phyloP scores from a whole-genome alignment of 306 rosid genomes.

The Pyrus bretschneideri region DNA sequence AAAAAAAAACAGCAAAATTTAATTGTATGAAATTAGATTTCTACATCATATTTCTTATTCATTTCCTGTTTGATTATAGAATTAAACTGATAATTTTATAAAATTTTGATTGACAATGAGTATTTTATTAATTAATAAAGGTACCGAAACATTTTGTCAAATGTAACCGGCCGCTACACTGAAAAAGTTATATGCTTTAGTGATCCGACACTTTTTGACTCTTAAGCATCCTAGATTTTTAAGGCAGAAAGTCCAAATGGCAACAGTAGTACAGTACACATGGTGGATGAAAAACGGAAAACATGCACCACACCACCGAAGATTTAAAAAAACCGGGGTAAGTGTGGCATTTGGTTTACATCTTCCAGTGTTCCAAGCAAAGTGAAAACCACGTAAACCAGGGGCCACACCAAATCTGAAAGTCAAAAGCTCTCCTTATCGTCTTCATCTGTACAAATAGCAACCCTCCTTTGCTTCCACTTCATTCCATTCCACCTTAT shows the following conservation, averaged over 20 bases:
- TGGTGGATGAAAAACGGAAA: neutral
- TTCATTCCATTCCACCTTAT: neutral
- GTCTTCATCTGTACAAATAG: conserved; percentile 16
- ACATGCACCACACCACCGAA: neutral
- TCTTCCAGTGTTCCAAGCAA: conserved; percentile 26
- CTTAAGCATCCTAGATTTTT: neutral
- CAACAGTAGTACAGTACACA: neutral
- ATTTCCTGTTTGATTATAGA: too few species aligned
- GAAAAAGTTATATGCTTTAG: neutral
- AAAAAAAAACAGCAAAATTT: too few species aligned
- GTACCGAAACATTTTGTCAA: neutral
- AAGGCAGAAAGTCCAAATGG: neutral
- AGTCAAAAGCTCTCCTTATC: neutral
- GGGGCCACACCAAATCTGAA: conserved; percentile 27
- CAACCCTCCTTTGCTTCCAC: conserved; percentile 13
- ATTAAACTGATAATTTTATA: too few species aligned
- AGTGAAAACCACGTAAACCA: conserved; percentile 16
- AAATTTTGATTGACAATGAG: too few species aligned
- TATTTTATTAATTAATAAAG: too few species aligned
- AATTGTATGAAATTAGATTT: too few species aligned
- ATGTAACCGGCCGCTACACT: too few species aligned
- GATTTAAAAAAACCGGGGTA: neutral
- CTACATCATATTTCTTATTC: too few species aligned
- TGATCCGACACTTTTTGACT: neutral
- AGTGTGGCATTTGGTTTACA: neutral